phyloP scores from a whole-genome alignment of 2,329 filamentous ascomycete genomes.

The Alternaria hordeiaustralica region DNA sequence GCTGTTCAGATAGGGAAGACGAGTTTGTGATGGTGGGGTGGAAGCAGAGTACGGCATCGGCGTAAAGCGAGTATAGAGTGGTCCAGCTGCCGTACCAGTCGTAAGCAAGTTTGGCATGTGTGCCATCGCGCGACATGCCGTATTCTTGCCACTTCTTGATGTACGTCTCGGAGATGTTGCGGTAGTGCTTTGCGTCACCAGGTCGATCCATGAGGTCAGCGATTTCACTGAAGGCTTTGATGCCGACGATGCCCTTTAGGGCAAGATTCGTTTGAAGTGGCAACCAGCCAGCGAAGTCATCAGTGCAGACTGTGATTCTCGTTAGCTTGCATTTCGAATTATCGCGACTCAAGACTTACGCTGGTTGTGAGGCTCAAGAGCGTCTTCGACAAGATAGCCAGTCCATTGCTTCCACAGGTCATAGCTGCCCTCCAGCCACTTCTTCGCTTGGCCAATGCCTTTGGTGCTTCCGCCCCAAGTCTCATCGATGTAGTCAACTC shows the following conservation, averaged over 20 bases:
- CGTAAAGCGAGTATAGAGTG: conserved; percentile 84
- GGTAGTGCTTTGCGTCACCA: conserved; percentile 65
- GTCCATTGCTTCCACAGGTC: conserved; percentile 79
- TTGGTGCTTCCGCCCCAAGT: conserved; percentile 64
- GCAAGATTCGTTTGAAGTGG: conserved; percentile 82
- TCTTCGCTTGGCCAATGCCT: conserved; percentile 63
- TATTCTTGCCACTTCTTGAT: conserved; percentile 74
- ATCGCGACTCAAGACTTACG: conserved; percentile 48
- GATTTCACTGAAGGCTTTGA: conserved; percentile 78
- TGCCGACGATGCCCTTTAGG: conserved; percentile 82
- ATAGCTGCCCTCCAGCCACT: conserved; percentile 75
- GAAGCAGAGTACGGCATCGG: conserved; percentile 81
- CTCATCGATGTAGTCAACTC: conserved; percentile 65
- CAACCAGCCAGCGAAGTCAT: conserved; percentile 82
- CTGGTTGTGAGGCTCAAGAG: conserved; percentile 76
- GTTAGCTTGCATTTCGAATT: conserved; percentile 7
- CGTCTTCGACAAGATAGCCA: conserved; percentile 75
- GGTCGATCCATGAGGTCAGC: conserved; percentile 66
- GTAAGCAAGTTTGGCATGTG: conserved; percentile 81
- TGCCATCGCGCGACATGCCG: conserved; percentile 71
- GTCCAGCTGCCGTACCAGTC: conserved; percentile 83
- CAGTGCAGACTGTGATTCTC: conserved; percentile 67
- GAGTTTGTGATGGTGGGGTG: conserved; percentile 62
- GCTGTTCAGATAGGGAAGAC: conserved; percentile 11
- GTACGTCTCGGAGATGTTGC: conserved; percentile 69